These are phyloP conservation scores for Pseudogymnoascus sp. DNA, from an alignment of 2,329 filamentous ascomycete genomes.

Conservation along the genomic window DNA sequence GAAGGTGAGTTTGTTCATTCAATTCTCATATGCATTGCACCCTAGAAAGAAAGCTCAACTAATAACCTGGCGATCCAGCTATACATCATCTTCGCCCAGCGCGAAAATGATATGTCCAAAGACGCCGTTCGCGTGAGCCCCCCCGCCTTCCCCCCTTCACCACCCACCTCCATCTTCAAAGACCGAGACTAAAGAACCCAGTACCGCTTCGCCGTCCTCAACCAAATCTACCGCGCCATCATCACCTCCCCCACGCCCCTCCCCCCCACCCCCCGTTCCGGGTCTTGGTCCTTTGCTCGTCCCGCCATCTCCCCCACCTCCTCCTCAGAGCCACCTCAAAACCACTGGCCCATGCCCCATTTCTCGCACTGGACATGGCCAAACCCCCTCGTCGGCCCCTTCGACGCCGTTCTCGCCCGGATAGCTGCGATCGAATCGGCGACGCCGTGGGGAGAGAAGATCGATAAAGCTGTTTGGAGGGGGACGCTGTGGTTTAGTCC, in stretches of 20 bases:
- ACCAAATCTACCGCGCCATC: slow-evolving; percentile 45
- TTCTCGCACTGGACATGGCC: slow-evolving; percentile 49
- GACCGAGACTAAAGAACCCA: slow-evolving; percentile 13
- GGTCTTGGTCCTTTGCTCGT: slow-evolving; percentile 40
- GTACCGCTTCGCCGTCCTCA: slow-evolving; percentile 42
- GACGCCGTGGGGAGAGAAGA: slow-evolving; percentile 28
- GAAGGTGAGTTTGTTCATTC: slow-evolving; percentile 25
- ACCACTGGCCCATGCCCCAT: slow-evolving; percentile 45
- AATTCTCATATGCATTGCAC: neutral
- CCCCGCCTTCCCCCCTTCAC: neutral
- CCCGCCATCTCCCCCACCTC: slow-evolving; percentile 29
- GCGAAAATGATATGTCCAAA: slow-evolving; percentile 29
- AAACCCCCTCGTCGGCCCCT: slow-evolving; percentile 39
- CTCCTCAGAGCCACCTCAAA: slow-evolving; percentile 18
- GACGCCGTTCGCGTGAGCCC: slow-evolving; percentile 34
- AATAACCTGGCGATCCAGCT: slow-evolving; percentile 25
- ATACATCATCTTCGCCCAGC: slow-evolving; percentile 36
- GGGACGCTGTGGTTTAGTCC: slow-evolving; percentile 41
- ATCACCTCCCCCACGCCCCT: slow-evolving; percentile 39
- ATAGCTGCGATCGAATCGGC: slow-evolving; percentile 32
- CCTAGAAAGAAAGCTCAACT: neutral
- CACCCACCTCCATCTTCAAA: slow-evolving; percentile 15
- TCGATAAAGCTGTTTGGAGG: slow-evolving; percentile 40
- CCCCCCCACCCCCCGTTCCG: slow-evolving; percentile 39
- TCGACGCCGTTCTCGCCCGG: slow-evolving; percentile 31